phyloP scores from a whole-genome alignment of 1,284 basidiomycete genomes.

The Phaffia rhodozyma region DNA sequence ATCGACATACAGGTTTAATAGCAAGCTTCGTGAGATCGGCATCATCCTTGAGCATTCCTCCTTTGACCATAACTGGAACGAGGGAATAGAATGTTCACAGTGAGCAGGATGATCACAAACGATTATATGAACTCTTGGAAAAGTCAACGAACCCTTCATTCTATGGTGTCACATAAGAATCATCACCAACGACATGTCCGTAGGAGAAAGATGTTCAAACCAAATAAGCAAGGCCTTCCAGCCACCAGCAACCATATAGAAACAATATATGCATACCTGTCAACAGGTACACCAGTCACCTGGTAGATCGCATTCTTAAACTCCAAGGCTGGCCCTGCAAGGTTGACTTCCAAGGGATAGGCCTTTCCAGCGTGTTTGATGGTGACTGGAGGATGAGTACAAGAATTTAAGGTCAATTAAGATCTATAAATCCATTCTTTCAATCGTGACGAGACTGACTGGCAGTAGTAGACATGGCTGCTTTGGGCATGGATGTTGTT shows the following conservation, averaged over 20 bases:
- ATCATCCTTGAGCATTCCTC: conserved; percentile 61
- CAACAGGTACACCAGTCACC: conserved; percentile 65
- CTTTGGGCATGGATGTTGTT: conserved; percentile 1
- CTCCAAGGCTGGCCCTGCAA: conserved; percentile 46
- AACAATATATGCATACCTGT: conserved; percentile 19
- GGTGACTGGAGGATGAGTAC: conserved; percentile 44
- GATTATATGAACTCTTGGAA: background rate
- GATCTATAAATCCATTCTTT: background rate
- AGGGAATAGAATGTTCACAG: background rate
- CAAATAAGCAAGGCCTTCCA: background rate
- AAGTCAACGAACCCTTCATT: conserved; percentile 11
- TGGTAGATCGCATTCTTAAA: conserved; percentile 78
- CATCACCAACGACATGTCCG: background rate
- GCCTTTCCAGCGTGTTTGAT: conserved; percentile 86
- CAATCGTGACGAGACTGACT: background rate
- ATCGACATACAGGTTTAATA: conserved; percentile 21
- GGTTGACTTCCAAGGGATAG: conserved; percentile 41
- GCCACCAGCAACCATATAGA: background rate
- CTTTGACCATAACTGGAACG: conserved; percentile 70
- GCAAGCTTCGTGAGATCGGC: conserved; percentile 13
- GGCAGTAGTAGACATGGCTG: background rate
- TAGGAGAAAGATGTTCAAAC: background rate
- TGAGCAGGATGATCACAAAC: background rate
- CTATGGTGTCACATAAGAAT: background rate
- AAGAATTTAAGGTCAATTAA: background rate